Base-by-base conservation (phyloP, 441 rosid species). In the Eutrema salsugineum region DNA sequence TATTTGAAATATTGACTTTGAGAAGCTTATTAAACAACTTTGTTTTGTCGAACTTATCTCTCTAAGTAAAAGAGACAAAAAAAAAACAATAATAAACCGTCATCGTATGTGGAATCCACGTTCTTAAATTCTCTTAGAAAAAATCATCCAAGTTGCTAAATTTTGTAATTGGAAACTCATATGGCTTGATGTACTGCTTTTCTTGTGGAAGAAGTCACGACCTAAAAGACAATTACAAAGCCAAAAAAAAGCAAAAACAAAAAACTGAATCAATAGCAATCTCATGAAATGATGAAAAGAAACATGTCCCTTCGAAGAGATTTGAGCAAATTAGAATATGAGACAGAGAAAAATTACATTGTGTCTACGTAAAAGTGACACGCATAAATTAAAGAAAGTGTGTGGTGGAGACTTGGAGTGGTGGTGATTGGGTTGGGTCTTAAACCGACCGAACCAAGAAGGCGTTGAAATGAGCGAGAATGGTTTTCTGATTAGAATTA, bases 51-150 rank as follows among this genome's bases (percentile, higher is more conserved):
- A 19, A 33, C 24, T 44, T 46, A 27, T 10, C 65, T 46, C 28
- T 38, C 57, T 16, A 47, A 16, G 33, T 47, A 15, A 28, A 15
- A 61, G n/a, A n/a, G n/a, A n/a, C n/a, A n/a, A n/a, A n/a, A n/a
- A 5, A 14, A 24, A 53, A 43, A 1, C n/a, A 47, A 22, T 4
- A n/a, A 39, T 38, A 30, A 39, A 49, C 48, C 50, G 44, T 24
- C 7, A 5, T 35, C 16, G 59, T 19, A 17, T 68, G 65, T 75
- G 74, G 59, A 68, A 62, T 51, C 44, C 75, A 75, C 70, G 79
- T 68, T 75, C 48, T 19, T 68, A 30, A 40, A 53, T 35, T 44
- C 35, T 66, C 20, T 11, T 5, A 19, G 0, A 22, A 50, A 59
- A 32, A n/a, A n/a, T n/a, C 12, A 68, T 51, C 15, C 53, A 68